These are phyloP conservation scores for Vaccinium macrocarpon DNA, from an alignment of 148 eudicot genomes.

Conservation along the genomic window DNA sequence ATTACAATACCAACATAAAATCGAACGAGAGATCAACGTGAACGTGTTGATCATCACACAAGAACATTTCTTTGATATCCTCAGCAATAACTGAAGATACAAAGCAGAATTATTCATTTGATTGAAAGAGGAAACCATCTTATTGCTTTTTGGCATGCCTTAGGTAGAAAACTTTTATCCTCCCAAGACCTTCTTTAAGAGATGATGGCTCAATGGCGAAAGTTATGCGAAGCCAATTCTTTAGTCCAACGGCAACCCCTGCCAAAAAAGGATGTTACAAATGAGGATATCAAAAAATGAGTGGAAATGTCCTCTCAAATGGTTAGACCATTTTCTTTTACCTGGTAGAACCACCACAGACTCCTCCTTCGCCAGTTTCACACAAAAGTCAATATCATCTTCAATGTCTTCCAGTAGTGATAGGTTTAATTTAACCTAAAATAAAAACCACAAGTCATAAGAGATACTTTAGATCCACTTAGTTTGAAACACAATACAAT, in stretches of 20 bases:
- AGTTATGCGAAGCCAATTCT: slow-evolving; percentile 66
- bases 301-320: neutral
- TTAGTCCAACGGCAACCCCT: slow-evolving; percentile 47
- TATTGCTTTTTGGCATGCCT: slow-evolving; percentile 44
- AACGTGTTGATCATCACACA: slow-evolving; percentile 8
- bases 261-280: slow-evolving; percentile 8
- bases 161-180: slow-evolving; percentile 48
- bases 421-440: slow-evolving; percentile 38
- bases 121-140: neutral
- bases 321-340: neutral
- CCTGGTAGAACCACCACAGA: slow-evolving; percentile 47
- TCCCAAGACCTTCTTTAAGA: slow-evolving; percentile 55
- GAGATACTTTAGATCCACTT: neutral
- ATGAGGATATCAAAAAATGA: neutral
- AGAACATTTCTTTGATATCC: neutral
- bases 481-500: neutral
- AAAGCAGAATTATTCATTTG: neutral
- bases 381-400: slow-evolving; percentile 44
- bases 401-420: slow-evolving; percentile 34
- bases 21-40: slow-evolving; percentile 12
- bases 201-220: slow-evolving; percentile 49
- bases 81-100: neutral
- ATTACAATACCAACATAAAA: slow-evolving; percentile 5
- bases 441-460: neutral
- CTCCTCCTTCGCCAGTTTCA: slow-evolving; percentile 49